Evolutionary conservation across 1,139 yeast genomes (phyloP), one percentile per base, ranked within the genome.

Genomic region (Meyerozyma smithsonii): DNA sequence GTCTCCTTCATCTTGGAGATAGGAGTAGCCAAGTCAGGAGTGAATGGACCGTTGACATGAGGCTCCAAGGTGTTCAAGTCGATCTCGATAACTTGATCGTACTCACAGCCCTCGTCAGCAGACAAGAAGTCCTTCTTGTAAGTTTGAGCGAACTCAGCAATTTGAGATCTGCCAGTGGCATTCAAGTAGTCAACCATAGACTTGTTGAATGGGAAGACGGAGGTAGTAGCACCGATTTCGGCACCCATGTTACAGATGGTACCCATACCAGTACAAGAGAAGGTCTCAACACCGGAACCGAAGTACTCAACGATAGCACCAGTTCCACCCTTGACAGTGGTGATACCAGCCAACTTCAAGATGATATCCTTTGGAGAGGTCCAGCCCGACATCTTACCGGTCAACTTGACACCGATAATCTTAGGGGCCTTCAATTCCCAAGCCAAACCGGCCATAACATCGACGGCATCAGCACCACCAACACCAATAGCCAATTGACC

Each of bases 171-270:
- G 55, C 81, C 81, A 51, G 98, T 92, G 44, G 96, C 95, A 53
- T 79, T 70, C 69, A 92, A 79, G 76, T 87, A 92, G 51, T 84
- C 86, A 63, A 72, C 81, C 96, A 88, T 88, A 50, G 96, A 82
- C 56, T 81, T 72, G 77, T 88, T 88, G 83, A 74, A 89, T 69
- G 98, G 98, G 95, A 92, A 92, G 51, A 86, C 90, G 41, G 97
- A 92, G 46, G 98, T 92, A 52, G 98, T 90, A 48, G 97, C 98
- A 77, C 98, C 98, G 56, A 90, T 88, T 74, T 90, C 98, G 54
- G 98, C 98, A 81, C 98, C 98, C 98, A 90, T 90, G 72, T 90
- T 90, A 82, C 98, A 90, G 72, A 90, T 92, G 60, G 98, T 90
- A 69, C 95, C 98, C 98, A 90, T 90, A 81, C 98, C 98, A 50